phyloP scores from a whole-genome alignment of 2,329 filamentous ascomycete species.

The Xenosphaeropsis pyriputrescens region DNA sequence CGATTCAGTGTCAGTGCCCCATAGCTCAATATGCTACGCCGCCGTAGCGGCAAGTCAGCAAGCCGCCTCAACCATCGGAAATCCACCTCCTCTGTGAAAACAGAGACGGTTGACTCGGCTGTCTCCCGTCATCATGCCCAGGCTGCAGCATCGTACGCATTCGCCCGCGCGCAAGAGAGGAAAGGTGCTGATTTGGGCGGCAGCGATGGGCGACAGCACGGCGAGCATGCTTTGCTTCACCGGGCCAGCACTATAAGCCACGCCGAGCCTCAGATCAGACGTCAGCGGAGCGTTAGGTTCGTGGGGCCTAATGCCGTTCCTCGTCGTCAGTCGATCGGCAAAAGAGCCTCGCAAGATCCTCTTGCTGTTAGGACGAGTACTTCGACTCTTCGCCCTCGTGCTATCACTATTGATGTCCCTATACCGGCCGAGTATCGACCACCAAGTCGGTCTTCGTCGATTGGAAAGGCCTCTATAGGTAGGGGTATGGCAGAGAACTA shows the following conservation, averaged over 20 bases:
- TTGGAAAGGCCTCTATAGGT: constrained; percentile 12
- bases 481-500: constrained; percentile 16
- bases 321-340: constrained; percentile 10
- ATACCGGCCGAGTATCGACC: constrained; percentile 15
- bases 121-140: constrained; percentile 43
- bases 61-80: constrained; percentile 33
- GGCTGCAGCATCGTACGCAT: constrained; percentile 46
- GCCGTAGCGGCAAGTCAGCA: constrained; percentile 29
- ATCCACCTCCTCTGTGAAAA: constrained; percentile 33
- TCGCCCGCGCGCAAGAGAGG: constrained; percentile 31
- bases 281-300: constrained; percentile 40
- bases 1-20: too few relatives aligned
- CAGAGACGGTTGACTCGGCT: constrained; percentile 32
- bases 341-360: constrained; percentile 7
- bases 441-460: constrained; percentile 16
- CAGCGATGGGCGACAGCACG: constrained; percentile 9
- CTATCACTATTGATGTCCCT: constrained; percentile 13
- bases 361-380: constrained; percentile 7
- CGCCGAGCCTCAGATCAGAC: constrained; percentile 17
- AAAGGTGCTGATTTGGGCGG: constrained; percentile 21
- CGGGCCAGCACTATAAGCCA: constrained; percentile 10
- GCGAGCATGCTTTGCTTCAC: constrained; percentile 3
- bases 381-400: constrained; percentile 10
- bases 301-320: constrained; percentile 14
- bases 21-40: constrained; percentile 10